Evolutionary conservation across 83 land plant genomes (phyloP).

Genomic region (Picea mariana): DNA sequence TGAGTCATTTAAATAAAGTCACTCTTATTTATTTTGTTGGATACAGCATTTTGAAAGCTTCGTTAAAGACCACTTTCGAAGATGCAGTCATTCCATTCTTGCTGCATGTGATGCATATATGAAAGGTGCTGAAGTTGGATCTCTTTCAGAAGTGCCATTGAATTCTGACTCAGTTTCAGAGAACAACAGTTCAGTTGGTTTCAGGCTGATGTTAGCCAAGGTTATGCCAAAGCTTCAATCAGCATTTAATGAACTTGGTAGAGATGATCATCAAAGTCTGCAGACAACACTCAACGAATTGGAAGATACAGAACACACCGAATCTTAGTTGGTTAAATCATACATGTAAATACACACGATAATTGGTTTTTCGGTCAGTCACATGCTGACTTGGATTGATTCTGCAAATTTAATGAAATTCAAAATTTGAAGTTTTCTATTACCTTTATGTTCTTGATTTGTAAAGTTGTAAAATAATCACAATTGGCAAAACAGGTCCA

Average conservation of each 20-base stretch:
- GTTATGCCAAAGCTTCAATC: constrained; percentile 8
- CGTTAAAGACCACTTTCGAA: constrained; percentile 74
- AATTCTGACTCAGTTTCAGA: constrained; percentile 23
- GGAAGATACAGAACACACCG: neutral
- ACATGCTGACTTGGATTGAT: neutral
- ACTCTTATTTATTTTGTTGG: neutral
- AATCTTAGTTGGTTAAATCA: neutral
- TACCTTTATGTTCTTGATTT: neutral
- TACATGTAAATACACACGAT: constrained; percentile 1
- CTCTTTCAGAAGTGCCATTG: constrained; percentile 60
- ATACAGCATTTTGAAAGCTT: constrained; percentile 86
- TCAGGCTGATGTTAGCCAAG: constrained; percentile 5
- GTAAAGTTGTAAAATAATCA: constrained; percentile 13
- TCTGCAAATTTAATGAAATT: neutral
- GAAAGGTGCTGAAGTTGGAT: constrained; percentile 78
- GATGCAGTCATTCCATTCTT: constrained; percentile 70
- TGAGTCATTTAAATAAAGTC: no score
- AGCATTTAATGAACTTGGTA: constrained; percentile 12
- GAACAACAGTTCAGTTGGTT: constrained; percentile 74
- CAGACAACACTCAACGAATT: no score
- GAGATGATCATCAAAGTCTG: neutral
- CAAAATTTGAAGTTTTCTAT: neutral
- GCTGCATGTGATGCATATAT: constrained; percentile 84
- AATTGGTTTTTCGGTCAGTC: constrained; percentile 9
- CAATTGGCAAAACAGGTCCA: neutral